Evolutionary conservation across 2,329 filamentous ascomycete species (phyloP).

Genomic region (Paecilomyces variotii): DNA sequence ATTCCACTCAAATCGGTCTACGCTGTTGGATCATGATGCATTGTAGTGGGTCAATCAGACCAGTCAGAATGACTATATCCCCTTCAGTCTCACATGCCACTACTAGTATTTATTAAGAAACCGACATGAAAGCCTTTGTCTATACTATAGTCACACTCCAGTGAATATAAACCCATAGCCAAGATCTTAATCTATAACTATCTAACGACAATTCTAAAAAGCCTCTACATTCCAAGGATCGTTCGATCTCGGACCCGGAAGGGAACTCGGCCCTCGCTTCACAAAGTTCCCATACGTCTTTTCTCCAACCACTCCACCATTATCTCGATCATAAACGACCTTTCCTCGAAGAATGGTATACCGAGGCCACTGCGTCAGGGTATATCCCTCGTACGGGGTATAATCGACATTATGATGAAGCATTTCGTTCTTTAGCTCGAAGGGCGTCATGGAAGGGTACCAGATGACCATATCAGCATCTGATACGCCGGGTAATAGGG

Average conservation of each 20-base stretch:
- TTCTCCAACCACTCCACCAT: conserved; percentile 10
- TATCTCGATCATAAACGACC: conserved; percentile 22
- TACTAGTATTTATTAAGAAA: not conserved
- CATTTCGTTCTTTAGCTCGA: conserved; percentile 25
- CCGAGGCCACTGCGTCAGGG: conserved; percentile 27
- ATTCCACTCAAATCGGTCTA: not conserved
- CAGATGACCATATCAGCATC: conserved; percentile 40
- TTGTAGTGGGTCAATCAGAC: not conserved
- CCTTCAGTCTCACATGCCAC: not conserved
- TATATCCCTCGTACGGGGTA: conserved; percentile 27
- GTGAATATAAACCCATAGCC: too few relatives aligned
- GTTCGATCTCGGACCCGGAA: not conserved
- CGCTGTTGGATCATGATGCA: not conserved
- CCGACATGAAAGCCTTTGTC: too few relatives aligned
- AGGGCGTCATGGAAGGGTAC: conserved; percentile 24
- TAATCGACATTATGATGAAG: conserved; percentile 30
- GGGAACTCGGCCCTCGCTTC: not conserved
- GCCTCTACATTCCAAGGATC: not conserved
- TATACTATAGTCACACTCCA: too few relatives aligned
- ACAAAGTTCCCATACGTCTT: conserved; percentile 5
- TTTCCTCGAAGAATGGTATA: conserved; percentile 26
- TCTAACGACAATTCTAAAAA: not conserved
- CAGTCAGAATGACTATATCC: not conserved
- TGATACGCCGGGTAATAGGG: conserved; percentile 31
- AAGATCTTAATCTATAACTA: not conserved